Conservation (phyloP, 805 yeast genomes). For the Jamesozyma spencerorum region DNA sequence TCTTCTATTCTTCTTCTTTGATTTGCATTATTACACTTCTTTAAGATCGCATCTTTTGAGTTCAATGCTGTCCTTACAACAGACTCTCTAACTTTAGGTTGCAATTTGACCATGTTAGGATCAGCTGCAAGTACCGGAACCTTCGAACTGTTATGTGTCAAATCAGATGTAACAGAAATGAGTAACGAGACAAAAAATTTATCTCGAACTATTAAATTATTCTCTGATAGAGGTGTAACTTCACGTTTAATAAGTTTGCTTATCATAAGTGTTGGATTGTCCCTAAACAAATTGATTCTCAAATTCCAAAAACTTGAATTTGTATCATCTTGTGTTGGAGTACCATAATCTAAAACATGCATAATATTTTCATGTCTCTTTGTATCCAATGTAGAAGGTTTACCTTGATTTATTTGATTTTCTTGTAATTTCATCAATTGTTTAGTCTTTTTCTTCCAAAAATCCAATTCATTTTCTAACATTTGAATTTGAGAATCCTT, state of each 20-base stretch:
- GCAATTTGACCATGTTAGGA: conserved; percentile 8
- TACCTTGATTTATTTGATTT: background rate
- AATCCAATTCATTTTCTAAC: conserved; percentile 25
- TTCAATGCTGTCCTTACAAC: conserved; percentile 3
- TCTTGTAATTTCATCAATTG: conserved; percentile 7
- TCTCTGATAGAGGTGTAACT: conserved; percentile 27
- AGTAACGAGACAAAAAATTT: conserved; percentile 19
- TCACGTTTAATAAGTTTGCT: conserved; percentile 25
- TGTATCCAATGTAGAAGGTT: too few relatives aligned
- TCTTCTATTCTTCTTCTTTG: conserved; percentile 16
- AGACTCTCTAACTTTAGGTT: conserved; percentile 5
- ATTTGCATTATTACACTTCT: conserved; percentile 13
- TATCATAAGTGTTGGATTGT: conserved; percentile 22
- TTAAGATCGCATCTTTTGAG: conserved; percentile 16
- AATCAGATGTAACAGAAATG: conserved; percentile 19
- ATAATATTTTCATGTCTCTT: too few relatives aligned
- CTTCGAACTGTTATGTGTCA: conserved; percentile 15
- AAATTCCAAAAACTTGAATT: conserved; percentile 4
- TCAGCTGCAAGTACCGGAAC: conserved; percentile 20
- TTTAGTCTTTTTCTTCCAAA: conserved; percentile 25
- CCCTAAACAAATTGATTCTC: conserved; percentile 15
- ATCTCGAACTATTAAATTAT: conserved; percentile 24
- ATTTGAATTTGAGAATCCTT: conserved; percentile 27
- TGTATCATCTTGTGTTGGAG: too few relatives aligned
- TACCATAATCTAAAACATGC: too few relatives aligned